phyloP scores from a whole-genome alignment of 1,139 yeast species.

The Blastobotrys persicus region DNA sequence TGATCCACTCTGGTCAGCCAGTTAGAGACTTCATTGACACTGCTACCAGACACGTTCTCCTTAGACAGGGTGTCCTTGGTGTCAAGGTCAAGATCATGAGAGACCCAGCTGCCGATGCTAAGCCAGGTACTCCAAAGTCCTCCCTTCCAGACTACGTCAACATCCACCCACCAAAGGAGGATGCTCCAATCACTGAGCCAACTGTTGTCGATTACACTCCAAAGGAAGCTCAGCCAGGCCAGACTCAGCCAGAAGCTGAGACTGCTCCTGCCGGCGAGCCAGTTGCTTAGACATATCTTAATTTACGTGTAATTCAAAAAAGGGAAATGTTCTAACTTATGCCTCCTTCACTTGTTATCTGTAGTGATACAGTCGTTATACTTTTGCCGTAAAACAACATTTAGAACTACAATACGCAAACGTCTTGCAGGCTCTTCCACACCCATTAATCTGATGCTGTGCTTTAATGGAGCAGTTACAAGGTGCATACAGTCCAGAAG shows the following conservation, averaged over 20 bases:
- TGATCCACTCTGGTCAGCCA: constrained; percentile 99
- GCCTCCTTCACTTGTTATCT: neutral
- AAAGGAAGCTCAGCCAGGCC: constrained; percentile 28
- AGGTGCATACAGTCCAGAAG: too few relatives aligned
- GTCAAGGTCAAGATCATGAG: constrained; percentile 99
- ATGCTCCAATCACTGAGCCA: constrained; percentile 84
- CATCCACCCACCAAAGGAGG: constrained; percentile 97
- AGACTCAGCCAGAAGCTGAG: constrained; percentile 25
- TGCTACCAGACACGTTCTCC: constrained; percentile 99
- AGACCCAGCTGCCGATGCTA: constrained; percentile 87
- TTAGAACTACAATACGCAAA: neutral
- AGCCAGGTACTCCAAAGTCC: constrained; percentile 78
- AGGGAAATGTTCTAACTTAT: constrained; percentile 3
- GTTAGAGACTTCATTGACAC: constrained; percentile 96
- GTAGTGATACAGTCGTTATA: too few relatives aligned
- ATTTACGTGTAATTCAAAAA: constrained; percentile 8
- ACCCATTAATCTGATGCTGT: too few relatives aligned
- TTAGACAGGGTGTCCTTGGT: constrained; percentile 99
- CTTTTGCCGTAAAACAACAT: neutral
- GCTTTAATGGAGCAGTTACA: too few relatives aligned
- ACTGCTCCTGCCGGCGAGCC: constrained; percentile 22
- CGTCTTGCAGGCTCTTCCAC: too few relatives aligned
- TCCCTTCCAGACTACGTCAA: constrained; percentile 94
- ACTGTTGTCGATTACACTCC: constrained; percentile 49
- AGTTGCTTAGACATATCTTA: constrained; percentile 14